Percentiles rank a stretch among this genome's conserved stretches.
Conservation (phyloP, 139 green algal genomes). For the Chlorella sp. region DNA sequence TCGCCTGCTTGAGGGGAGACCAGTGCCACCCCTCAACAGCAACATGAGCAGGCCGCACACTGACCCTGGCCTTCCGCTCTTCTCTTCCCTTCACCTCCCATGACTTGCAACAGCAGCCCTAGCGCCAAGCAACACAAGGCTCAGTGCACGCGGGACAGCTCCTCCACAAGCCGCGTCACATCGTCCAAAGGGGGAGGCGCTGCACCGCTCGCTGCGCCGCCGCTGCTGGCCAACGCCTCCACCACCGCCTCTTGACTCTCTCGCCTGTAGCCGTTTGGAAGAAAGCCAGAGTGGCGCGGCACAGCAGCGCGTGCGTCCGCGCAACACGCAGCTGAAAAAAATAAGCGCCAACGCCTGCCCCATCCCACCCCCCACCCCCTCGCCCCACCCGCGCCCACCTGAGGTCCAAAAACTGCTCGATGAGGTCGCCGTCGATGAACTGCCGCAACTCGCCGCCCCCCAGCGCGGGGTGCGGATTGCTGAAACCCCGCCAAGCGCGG, state of each 20-base stretch:
- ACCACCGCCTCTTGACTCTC: conserved; percentile 21
- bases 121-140: no score
- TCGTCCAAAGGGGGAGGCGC: conserved; percentile 25
- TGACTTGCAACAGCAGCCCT: no score
- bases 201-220: no score
- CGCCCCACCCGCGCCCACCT: not conserved
- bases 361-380: not conserved
- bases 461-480: conserved; percentile 65
- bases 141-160: conserved; percentile 74
- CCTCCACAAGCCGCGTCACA: conserved; percentile 65
- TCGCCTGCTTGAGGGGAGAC: no score
- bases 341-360: no score
- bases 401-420: conserved; percentile 94
- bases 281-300: no score
- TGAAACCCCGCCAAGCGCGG: conserved; percentile 77
- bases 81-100: no score
- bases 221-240: conserved; percentile 1
- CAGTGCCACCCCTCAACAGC: no score
- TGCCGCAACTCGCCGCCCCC: conserved; percentile 34
- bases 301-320: not conserved
- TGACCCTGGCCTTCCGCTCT: no score
- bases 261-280: not conserved
- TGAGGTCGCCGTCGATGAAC: conserved; percentile 96
- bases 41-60: no score
- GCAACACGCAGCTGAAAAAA: not conserved